Conservation (phyloP, 768 basidiomycete genomes). For the Paxillus rubicundulus region DNA sequence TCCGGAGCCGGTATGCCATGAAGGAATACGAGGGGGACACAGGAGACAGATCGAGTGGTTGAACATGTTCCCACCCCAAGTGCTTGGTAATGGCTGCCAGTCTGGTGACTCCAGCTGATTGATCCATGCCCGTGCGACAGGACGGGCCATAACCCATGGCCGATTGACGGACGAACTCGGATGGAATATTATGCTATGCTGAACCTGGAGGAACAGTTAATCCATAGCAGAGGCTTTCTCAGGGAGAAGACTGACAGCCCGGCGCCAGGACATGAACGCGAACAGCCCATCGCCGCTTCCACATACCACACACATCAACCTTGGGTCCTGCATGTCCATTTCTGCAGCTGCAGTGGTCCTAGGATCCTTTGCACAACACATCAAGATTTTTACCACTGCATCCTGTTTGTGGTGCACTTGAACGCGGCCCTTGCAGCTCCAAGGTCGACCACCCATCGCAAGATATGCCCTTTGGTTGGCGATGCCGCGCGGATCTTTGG, state of each 20-base stretch:
- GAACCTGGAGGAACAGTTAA: conserved; percentile 13
- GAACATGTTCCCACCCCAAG: neutral
- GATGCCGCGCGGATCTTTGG: conserved; percentile 2
- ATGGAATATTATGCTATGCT: conserved; percentile 17
- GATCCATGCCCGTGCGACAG: neutral
- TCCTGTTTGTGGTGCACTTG: conserved; percentile 18
- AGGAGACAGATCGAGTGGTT: conserved; percentile 24
- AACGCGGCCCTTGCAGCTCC: conserved; percentile 21
- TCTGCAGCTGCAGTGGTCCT: conserved; percentile 20
- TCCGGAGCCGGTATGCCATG: conserved; percentile 24
- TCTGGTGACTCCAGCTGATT: neutral
- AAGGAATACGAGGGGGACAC: conserved; percentile 28
- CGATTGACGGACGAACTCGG: conserved; percentile 2
- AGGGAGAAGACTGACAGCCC: conserved; percentile 14
- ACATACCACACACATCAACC: conserved; percentile 20
- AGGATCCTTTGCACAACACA: conserved; percentile 24
- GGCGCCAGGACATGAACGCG: conserved; percentile 23
- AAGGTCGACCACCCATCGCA: conserved; percentile 23
- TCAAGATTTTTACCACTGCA: conserved; percentile 13
- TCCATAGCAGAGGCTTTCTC: neutral
- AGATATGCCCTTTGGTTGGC: conserved; percentile 13
- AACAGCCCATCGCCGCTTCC: conserved; percentile 3
- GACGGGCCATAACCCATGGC: conserved; percentile 10
- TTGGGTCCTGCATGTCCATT: conserved; percentile 23
- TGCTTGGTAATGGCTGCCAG: neutral